These are phyloP conservation scores for Colletotrichum limetticola DNA, from an alignment of 2,329 filamentous ascomycete genomes.

Conservation along the genomic window DNA sequence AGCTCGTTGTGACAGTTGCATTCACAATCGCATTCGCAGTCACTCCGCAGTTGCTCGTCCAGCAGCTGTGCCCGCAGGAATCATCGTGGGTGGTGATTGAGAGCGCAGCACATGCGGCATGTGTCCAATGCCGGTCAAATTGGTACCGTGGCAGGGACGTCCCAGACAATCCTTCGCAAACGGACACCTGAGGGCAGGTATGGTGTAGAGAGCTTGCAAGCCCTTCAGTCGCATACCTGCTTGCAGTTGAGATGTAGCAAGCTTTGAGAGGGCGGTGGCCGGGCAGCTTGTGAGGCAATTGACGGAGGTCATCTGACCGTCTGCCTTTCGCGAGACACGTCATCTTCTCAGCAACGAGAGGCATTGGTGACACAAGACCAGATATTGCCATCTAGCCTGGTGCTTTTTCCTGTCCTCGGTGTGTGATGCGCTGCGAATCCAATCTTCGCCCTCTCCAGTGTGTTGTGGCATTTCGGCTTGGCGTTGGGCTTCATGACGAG, in stretches of 20 bases:
- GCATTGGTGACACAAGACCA: neutral
- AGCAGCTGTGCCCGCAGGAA: neutral
- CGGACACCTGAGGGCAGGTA: no score
- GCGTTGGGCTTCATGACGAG: neutral
- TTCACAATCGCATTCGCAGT: slow-evolving; percentile 7
- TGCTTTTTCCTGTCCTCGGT: neutral
- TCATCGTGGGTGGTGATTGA: neutral
- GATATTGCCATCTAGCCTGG: neutral
- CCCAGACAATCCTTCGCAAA: no score
- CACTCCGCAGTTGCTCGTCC: neutral
- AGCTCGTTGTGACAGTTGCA: neutral
- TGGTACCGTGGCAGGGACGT: neutral
- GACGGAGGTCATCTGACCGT: neutral
- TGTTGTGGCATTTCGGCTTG: neutral
- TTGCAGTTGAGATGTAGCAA: neutral
- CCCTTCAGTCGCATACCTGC: neutral
- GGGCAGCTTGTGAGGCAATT: no score
- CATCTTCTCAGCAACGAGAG: neutral
- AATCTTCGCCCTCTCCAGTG: neutral
- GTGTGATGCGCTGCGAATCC: neutral
- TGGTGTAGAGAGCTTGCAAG: no score
- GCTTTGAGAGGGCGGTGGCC: no score
- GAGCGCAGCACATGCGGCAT: neutral
- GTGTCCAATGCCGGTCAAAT: neutral
- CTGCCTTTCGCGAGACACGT: neutral